A percentile compares a stretch with the other conserved stretches of the same genome.
These are phyloP conservation scores for Gracilariopsis chorda DNA, from an alignment of 23 red algal species.

Conservation along the genomic window DNA sequence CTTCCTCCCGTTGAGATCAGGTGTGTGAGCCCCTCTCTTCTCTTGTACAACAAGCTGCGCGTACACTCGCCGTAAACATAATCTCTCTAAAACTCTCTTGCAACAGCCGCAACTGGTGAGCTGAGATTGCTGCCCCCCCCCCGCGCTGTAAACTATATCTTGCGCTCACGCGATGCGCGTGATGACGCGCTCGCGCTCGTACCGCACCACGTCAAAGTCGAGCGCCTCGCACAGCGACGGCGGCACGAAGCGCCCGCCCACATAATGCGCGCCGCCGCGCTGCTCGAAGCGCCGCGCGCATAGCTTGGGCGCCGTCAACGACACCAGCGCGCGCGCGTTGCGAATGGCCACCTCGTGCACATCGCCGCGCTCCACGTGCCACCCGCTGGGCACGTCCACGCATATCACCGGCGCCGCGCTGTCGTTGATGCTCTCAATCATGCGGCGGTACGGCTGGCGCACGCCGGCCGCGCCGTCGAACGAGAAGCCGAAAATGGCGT, in stretches of 20 bases:
- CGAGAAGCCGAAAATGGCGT: slow-evolving; percentile 96
- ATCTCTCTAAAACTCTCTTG: no score
- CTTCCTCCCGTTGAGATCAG: no score
- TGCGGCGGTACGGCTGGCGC: slow-evolving; percentile 39
- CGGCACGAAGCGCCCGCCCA: slow-evolving; percentile 96
- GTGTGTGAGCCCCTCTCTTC: no score
- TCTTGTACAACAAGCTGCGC: no score
- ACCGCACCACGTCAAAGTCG: slow-evolving; percentile 23
- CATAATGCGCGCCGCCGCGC: slow-evolving; percentile 53
- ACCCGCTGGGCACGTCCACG: slow-evolving; percentile 96
- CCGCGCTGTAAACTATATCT: no score
- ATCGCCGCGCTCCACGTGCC: slow-evolving; percentile 83
- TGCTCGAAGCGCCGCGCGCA: neutral
- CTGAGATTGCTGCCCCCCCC: no score
- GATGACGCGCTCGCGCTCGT: slow-evolving; percentile 3
- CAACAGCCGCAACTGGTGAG: no score
- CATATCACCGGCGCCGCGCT: slow-evolving; percentile 18
- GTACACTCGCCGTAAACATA: no score
- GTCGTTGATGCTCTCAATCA: slow-evolving; percentile 48
- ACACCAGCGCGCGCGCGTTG: slow-evolving; percentile 68
- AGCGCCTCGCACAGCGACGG: slow-evolving; percentile 38
- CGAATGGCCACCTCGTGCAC: neutral
- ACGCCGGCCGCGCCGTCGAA: slow-evolving; percentile 69
- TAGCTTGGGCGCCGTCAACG: slow-evolving; percentile 84
- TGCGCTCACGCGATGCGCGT: neutral